These are phyloP conservation scores for Rosa lucieae DNA, from an alignment of 306 rosid species.

Conservation along the genomic window DNA sequence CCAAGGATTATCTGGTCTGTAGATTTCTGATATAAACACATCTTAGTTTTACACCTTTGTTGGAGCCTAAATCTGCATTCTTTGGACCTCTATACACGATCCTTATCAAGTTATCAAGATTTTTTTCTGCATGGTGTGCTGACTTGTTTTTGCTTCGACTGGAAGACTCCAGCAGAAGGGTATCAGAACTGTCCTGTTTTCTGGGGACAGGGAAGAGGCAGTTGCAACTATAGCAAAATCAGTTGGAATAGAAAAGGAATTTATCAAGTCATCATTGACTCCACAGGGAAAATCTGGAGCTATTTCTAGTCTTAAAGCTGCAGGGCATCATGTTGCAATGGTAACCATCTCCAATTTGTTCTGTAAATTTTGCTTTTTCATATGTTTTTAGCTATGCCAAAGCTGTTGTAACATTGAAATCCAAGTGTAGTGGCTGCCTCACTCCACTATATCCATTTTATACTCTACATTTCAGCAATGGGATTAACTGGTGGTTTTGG, in stretches of 20 bases:
- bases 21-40: not conserved
- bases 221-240: slow-evolving; percentile 84
- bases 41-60: not conserved
- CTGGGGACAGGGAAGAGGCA: slow-evolving; percentile 99
- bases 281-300: slow-evolving; percentile 77
- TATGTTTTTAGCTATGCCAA: slow-evolving; percentile 19
- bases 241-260: slow-evolving; percentile 71
- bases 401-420: slow-evolving; percentile 7
- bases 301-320: slow-evolving; percentile 77
- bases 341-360: slow-evolving; percentile 43
- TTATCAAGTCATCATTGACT: slow-evolving; percentile 70
- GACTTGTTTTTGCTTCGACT: slow-evolving; percentile 38
- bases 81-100: slow-evolving; percentile 3
- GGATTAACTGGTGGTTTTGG: not conserved
- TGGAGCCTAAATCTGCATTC: not conserved
- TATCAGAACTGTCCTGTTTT: slow-evolving; percentile 74
- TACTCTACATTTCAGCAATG: not conserved
- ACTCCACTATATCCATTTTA: not conserved
- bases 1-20: not conserved
- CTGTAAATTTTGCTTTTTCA: slow-evolving; percentile 10
- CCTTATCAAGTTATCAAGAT: slow-evolving; percentile 7
- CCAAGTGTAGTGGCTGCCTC: not conserved
- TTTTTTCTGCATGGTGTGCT: slow-evolving; percentile 32
- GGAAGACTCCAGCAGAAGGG: slow-evolving; percentile 90
- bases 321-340: slow-evolving; percentile 92